Base-by-base conservation (phyloP, 371 early-diverging fungal genomes). In the Gilbertella persicaria region DNA sequence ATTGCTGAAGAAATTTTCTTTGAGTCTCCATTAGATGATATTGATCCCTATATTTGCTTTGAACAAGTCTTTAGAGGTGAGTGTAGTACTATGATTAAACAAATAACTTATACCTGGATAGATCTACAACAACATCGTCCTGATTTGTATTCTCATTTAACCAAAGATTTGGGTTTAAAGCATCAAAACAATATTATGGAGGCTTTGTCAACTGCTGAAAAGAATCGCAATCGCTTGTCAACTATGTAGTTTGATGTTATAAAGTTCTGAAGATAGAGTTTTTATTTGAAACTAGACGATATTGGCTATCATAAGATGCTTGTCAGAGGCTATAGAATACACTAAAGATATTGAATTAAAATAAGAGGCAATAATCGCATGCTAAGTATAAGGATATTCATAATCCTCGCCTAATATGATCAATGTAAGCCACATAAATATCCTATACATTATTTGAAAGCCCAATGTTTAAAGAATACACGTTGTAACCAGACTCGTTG, bases 11-110 rank as follows among this genome's bases (percentile, higher is more conserved):
- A 93, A 57, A 73, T 87, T 14, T 64, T 85, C 39, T 89, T 90
- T 49, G 90, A 89, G 52, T 90, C 93, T 4, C 93, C 93, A 20
- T 75, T 95, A 59, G 96, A 96, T 61, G 74, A 82, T 44, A 68
- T 96, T 42, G 88, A 96, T 58, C 87, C 89, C 7, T 94, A 93
- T 67, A 62, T 85, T 35, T 75, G 78, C 46, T 90, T 95, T 66
- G 83, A 83, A 50, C 17, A 33, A 3, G 33, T 33, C 2, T 33
- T 81, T 43, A 57, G 69, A 50, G 66, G 68, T 66, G 70, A 45
- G 45, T 41, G 23, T 8, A 20, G 2, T 1, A 46, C 21, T 20
- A n/a, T 25, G 24, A 21, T 8, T 24, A 14, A 0, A 45, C 25
- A 5, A 13, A 13, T 19, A 6, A 30, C 3, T 16, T 3, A 35